phyloP scores from a whole-genome alignment of 1,284 basidiomycete species.

The Porphyrellus sp. region DNA sequence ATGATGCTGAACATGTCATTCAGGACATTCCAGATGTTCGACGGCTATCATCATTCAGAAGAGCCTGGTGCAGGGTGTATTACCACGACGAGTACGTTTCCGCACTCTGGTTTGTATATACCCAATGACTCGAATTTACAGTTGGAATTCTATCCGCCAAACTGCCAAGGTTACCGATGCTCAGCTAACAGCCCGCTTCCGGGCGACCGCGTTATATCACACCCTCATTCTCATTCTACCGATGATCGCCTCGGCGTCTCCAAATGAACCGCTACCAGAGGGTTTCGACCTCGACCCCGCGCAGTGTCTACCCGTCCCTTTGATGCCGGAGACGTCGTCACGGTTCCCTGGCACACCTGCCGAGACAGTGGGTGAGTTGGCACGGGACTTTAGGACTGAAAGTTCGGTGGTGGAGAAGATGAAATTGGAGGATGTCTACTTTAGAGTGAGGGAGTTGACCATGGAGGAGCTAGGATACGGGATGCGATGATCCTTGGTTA shows the following conservation, averaged over 20 bases:
- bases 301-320: conserved; percentile 53
- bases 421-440: conserved; percentile 56
- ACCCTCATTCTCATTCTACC: conserved; percentile 53
- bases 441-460: conserved; percentile 59
- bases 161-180: conserved; percentile 69
- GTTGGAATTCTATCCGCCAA: conserved; percentile 69
- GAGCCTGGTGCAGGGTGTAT: conserved; percentile 85
- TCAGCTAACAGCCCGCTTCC: conserved; percentile 63
- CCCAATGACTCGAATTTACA: conserved; percentile 32
- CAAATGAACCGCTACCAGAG: conserved; percentile 39
- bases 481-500: conserved; percentile 14
- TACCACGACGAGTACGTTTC: conserved; percentile 78
- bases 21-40: conserved; percentile 71
- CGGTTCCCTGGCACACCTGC: conserved; percentile 67
- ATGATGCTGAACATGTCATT: conserved; percentile 7
- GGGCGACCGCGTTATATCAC: conserved; percentile 65
- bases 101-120: conserved; percentile 6
- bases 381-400: conserved; percentile 58
- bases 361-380: conserved; percentile 57
- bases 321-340: conserved; percentile 54
- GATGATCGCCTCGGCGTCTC: conserved; percentile 23
- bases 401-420: conserved; percentile 52
- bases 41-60: conserved; percentile 63
- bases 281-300: conserved; percentile 53
- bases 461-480: conserved; percentile 41